Evolutionary conservation across 108 stramenopile species (phyloP).

Genomic region (Mediolabrus comicus): DNA sequence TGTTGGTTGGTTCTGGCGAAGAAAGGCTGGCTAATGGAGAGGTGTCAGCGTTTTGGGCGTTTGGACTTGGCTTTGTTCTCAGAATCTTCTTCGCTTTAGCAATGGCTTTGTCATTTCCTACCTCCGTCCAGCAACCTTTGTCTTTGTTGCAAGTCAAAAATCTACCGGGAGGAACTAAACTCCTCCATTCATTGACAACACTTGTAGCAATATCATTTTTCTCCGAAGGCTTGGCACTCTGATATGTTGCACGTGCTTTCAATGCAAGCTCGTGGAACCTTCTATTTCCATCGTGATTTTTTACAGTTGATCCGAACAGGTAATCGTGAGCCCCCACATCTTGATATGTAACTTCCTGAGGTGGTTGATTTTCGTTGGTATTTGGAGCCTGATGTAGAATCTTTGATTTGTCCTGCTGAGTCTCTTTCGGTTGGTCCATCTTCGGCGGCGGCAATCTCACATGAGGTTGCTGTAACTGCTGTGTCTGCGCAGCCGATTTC

Average conservation of each 20-base stretch:
- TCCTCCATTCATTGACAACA: conserved; percentile 1
- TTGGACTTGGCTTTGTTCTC: background rate
- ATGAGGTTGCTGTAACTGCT: background rate
- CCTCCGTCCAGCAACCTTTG: background rate
- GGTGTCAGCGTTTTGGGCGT: background rate
- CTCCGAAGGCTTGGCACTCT: background rate
- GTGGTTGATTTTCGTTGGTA: background rate
- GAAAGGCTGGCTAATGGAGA: too few species aligned
- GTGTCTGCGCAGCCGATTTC: background rate
- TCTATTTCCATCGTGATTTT: background rate
- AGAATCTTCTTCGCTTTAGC: background rate
- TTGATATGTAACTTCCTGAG: background rate
- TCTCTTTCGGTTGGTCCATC: background rate
- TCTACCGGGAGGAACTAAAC: background rate
- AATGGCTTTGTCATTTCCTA: background rate
- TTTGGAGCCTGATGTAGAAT: background rate
- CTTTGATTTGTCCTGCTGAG: background rate
- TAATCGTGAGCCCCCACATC: background rate
- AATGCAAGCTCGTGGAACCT: background rate
- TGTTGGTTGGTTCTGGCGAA: too few species aligned
- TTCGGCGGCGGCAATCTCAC: background rate
- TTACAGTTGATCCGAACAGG: background rate
- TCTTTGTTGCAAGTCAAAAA: background rate
- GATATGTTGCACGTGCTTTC: background rate
- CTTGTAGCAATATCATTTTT: background rate